Conservation (phyloP, 192 early-diverging fungal species). For the Podila clonocystis region DNA sequence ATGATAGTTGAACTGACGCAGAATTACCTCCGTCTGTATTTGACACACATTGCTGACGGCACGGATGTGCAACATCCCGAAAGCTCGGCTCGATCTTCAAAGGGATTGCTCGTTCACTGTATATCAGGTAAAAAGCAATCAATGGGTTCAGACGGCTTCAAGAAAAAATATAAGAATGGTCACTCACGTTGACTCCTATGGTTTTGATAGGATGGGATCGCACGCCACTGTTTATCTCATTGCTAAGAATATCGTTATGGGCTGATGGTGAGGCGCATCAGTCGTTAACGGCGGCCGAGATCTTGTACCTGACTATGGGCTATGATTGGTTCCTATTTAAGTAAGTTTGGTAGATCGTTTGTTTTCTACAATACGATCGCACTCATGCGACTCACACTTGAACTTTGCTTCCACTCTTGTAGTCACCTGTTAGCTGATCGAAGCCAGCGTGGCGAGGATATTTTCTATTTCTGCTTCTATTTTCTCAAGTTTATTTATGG, state of each 20-base stretch:
- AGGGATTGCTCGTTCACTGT: constrained; percentile 41
- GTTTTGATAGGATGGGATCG: constrained; percentile 50
- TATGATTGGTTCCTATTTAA: constrained; percentile 54
- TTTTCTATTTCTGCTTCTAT: constrained; percentile 55
- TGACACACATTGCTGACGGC: constrained; percentile 45
- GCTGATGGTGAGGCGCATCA: constrained; percentile 49
- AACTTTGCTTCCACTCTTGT: background rate
- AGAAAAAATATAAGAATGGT: background rate
- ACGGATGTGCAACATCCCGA: background rate
- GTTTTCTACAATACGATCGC: too few relatives aligned
- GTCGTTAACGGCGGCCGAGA: constrained; percentile 50
- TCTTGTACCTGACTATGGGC: constrained; percentile 50
- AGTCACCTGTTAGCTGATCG: constrained; percentile 49
- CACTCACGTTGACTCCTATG: background rate
- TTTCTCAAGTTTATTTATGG: constrained; percentile 48
- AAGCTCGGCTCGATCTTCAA: constrained; percentile 1
- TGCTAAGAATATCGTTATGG: constrained; percentile 46
- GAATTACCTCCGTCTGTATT: constrained; percentile 48
- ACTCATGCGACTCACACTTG: background rate
- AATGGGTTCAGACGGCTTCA: background rate
- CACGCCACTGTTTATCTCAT: constrained; percentile 46
- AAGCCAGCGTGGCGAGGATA: constrained; percentile 49
- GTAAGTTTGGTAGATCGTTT: constrained; percentile 5
- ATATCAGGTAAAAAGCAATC: constrained; percentile 20
- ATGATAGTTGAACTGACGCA: constrained; percentile 41